Conservation (phyloP, 106 monocot species). For the Xerophyta viscosa region DNA sequence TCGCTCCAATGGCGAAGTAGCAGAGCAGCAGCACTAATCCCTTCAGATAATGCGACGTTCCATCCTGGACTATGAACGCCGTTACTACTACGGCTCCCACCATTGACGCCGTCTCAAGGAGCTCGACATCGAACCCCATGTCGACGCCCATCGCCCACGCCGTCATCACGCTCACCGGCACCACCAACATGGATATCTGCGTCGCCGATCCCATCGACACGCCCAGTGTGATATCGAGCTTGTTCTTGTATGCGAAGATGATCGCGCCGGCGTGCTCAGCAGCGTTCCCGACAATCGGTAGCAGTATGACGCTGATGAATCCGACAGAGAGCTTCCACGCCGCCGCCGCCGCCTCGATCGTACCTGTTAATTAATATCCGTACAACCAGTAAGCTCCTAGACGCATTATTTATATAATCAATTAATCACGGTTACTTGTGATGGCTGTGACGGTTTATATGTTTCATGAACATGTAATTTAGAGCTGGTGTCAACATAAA, state of each 20-base stretch:
- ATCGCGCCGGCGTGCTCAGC: constrained; percentile 86
- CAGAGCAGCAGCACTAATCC: constrained; percentile 51
- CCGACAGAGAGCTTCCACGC: constrained; percentile 53
- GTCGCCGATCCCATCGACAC: constrained; percentile 88
- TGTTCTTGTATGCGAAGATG: constrained; percentile 88
- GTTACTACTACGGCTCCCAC: constrained; percentile 43
- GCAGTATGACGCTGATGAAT: constrained; percentile 70
- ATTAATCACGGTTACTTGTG: too few species aligned
- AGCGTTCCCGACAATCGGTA: constrained; percentile 89
- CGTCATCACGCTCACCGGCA: constrained; percentile 56
- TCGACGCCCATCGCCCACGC: constrained; percentile 73
- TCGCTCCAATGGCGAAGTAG: constrained; percentile 48
- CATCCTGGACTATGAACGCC: constrained; percentile 59
- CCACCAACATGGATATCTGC: constrained; percentile 90
- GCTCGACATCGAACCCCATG: constrained; percentile 66
- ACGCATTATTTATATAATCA: too few species aligned
- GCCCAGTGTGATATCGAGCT: constrained; percentile 77
- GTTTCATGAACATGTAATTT: too few species aligned
- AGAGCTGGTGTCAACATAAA: too few species aligned
- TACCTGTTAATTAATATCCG: too few species aligned
- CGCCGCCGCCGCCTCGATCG: constrained; percentile 51
- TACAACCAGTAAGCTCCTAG: too few species aligned
- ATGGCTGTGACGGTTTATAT: too few species aligned
- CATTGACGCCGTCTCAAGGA: constrained; percentile 55
- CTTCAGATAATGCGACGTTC: constrained; percentile 71